phyloP scores from a whole-genome alignment of 73 alveolate genomes.

The Paramecium octaurelia region DNA sequence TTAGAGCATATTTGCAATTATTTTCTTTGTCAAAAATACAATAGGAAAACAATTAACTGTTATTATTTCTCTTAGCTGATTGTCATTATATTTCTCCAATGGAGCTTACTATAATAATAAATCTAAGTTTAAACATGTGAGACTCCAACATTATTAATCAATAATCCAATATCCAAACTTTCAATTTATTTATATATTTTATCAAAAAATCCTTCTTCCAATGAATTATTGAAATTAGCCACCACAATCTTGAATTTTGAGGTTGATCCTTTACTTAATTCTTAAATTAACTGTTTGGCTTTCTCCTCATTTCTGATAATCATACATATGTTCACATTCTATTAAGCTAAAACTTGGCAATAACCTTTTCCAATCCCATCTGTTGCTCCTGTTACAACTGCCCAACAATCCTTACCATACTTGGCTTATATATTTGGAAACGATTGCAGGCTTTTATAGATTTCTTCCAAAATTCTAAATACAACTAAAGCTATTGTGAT shows the following conservation, averaged over 20 bases:
- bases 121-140: not conserved
- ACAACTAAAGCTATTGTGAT: not conserved
- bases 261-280: conserved; percentile 22
- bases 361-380: conserved; percentile 77
- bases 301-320: conserved; percentile 67
- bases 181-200: conserved; percentile 20
- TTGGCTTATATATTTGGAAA: conserved; percentile 19
- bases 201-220: conserved; percentile 24
- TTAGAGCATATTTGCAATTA: not conserved
- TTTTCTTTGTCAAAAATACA: not conserved
- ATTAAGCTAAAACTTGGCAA: conserved; percentile 64
- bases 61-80: not conserved
- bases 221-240: not conserved
- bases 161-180: not conserved
- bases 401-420: conserved; percentile 68
- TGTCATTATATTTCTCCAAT: not conserved
- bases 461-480: not conserved
- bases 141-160: conserved; percentile 30
- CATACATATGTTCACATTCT: conserved; percentile 67
- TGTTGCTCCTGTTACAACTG: conserved; percentile 79
- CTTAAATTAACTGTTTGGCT: not conserved
- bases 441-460: conserved; percentile 12
- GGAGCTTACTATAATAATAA: not conserved
- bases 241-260: conserved; percentile 6
- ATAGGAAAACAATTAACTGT: conserved; percentile 34